Base-by-base conservation (phyloP, 2,329 filamentous ascomycete species). In the Aaosphaeria arxii region DNA sequence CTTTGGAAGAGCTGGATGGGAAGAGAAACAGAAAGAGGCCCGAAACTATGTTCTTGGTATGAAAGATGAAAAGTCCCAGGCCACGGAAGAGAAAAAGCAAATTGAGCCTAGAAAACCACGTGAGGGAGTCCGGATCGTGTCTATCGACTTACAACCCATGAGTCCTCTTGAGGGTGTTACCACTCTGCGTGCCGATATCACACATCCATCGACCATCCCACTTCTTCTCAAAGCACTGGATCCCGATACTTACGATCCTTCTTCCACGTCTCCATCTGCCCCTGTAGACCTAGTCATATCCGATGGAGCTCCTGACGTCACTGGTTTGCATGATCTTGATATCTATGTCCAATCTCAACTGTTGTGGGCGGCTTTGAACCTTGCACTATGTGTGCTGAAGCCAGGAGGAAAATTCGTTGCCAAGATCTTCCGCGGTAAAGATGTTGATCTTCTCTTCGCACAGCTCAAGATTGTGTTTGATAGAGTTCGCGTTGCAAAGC, bases 271-370 rank as follows among this genome's bases (percentile, higher is more conserved):
- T 56, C 81, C 87, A 2, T 82, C 85, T 1, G 84, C 90, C 43
- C 89, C 87, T 0, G 92, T 97, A 11, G 94, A 99, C 65, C 81
- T 99, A 1, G 92, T 99, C 28, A 83, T 99, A 53, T 96, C 90
- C 49, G 94, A 99, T 62, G 94, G 94, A 45, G 94, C 94, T 0
- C 94, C 94, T 1, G 94, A 99, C 63, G 94, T 99, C 9, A 99
- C 94, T 0, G 94, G 94, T 17, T 80, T 99, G 1, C 94, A 99
- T 70, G 94, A 99, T 69, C 83, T 99, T 33, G 94, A 99, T 71
- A 97, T 97, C 58, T 99, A 99, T 72, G 89, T 99, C 13, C 94
- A 99, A 73, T 91, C 89, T 6, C 94, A 97, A 72, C 81, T 99
- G 6, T 85, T 99, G 43, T 96, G 95, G 71, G 90, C 92, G 0